Evolutionary conservation across 2,329 filamentous ascomycete species (phyloP).

Genomic region (Beauveria caledonica): DNA sequence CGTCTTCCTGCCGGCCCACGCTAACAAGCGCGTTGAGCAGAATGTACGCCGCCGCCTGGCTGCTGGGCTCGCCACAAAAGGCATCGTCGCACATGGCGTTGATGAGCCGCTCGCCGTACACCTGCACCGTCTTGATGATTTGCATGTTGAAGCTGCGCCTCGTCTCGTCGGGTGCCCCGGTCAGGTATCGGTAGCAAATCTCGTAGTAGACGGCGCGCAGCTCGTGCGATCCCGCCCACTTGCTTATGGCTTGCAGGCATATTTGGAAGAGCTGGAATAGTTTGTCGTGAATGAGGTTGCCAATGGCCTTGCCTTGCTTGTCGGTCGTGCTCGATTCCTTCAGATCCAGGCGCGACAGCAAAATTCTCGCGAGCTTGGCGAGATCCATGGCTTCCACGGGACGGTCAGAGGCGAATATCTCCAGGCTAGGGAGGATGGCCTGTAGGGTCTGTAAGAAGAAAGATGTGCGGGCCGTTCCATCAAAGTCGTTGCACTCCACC

Average conservation of each 20-base stretch:
- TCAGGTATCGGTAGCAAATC: slow-evolving; percentile 81
- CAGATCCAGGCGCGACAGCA: slow-evolving; percentile 65
- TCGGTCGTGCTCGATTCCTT: slow-evolving; percentile 29
- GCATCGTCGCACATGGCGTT: slow-evolving; percentile 90
- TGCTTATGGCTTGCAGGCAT: slow-evolving; percentile 69
- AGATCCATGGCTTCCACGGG: slow-evolving; percentile 65
- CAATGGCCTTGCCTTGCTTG: slow-evolving; percentile 38
- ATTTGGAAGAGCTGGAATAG: slow-evolving; percentile 87
- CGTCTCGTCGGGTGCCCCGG: slow-evolving; percentile 53
- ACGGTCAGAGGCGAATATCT: slow-evolving; percentile 63
- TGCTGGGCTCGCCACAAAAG: slow-evolving; percentile 71
- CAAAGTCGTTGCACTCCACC: slow-evolving; percentile 73
- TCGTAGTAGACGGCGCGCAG: slow-evolving; percentile 83
- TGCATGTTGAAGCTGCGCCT: slow-evolving; percentile 42
- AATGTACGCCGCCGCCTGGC: slow-evolving; percentile 77
- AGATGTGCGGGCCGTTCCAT: slow-evolving; percentile 59
- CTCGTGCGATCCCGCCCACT: slow-evolving; percentile 59
- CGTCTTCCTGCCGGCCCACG: slow-evolving; percentile 63
- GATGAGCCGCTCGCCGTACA: slow-evolving; percentile 68
- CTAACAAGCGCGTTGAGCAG: slow-evolving; percentile 72
- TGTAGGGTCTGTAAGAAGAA: slow-evolving; percentile 84
- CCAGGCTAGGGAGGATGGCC: slow-evolving; percentile 78
- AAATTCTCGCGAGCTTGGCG: slow-evolving; percentile 63
- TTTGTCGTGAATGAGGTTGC: slow-evolving; percentile 78
- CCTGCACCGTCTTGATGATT: slow-evolving; percentile 62